These are phyloP conservation scores for Leucosporidium scottii DNA, from an alignment of 768 basidiomycete genomes.

Conservation along the genomic window DNA sequence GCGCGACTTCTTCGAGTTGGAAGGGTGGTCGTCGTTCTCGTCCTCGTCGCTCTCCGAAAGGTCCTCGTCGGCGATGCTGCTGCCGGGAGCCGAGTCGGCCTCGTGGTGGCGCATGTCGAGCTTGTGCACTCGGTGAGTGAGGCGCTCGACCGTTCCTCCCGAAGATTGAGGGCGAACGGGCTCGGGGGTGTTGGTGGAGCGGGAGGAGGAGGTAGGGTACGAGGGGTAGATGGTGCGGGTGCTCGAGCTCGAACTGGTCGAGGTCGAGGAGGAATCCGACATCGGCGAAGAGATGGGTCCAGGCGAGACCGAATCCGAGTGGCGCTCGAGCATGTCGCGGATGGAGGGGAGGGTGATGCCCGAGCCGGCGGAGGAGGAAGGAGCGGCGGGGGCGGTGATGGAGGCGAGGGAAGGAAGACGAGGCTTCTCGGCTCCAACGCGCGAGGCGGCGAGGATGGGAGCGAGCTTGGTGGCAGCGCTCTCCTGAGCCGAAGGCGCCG, in stretches of 20 bases:
- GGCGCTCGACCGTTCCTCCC: constrained; percentile 28
- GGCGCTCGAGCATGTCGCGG: constrained; percentile 18
- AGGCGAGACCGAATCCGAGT: not conserved
- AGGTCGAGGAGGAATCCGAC: not conserved
- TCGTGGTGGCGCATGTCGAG: constrained; percentile 18
- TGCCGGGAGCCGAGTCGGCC: not conserved
- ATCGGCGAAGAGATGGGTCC: not conserved
- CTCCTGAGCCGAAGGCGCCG: not conserved
- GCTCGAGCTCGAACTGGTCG: constrained; percentile 1
- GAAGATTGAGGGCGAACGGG: constrained; percentile 23
- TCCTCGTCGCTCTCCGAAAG: constrained; percentile 15
- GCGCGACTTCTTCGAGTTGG: constrained; percentile 9
- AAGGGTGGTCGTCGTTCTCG: constrained; percentile 20
- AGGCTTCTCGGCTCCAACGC: not conserved
- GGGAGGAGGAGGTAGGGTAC: constrained; percentile 4
- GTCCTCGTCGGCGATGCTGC: constrained; percentile 1
- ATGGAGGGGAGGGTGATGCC: constrained; percentile 21
- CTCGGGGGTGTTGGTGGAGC: not conserved
- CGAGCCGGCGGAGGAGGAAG: not conserved
- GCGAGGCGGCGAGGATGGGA: constrained; percentile 1
- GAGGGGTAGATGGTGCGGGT: constrained; percentile 22
- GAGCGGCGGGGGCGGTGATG: not conserved
- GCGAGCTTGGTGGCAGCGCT: constrained; percentile 11
- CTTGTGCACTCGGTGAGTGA: constrained; percentile 29
- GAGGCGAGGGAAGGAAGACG: constrained; percentile 11